These are phyloP conservation scores for Aspergillus ochraceus DNA, from an alignment of 2,329 filamentous ascomycete species.

Conservation along the genomic window DNA sequence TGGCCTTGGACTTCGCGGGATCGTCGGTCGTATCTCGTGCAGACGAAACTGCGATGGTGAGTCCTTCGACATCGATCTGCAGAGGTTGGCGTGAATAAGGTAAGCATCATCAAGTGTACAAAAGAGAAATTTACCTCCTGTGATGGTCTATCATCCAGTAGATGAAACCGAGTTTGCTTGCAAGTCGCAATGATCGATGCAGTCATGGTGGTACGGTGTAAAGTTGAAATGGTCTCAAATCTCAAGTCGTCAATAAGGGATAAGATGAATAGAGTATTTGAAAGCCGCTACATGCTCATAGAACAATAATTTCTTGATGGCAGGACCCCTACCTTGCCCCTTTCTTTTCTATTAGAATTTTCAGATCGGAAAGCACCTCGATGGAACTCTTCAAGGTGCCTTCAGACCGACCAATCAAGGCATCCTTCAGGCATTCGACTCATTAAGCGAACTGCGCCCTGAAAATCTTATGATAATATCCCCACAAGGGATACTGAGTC, in stretches of 20 bases:
- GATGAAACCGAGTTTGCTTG: slow-evolving; percentile 67
- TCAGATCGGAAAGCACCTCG: neutral
- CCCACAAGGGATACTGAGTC: slow-evolving; percentile 2
- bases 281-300: neutral
- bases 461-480: neutral
- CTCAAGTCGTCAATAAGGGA: neutral
- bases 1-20: slow-evolving; percentile 28
- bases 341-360: neutral
- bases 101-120: neutral
- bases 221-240: neutral
- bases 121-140: slow-evolving; percentile 47
- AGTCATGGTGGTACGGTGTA: slow-evolving; percentile 6
- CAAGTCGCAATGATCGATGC: slow-evolving; percentile 58
- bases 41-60: slow-evolving; percentile 65
- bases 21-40: slow-evolving; percentile 20
- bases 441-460: neutral
- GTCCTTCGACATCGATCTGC: slow-evolving; percentile 69
- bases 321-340: neutral
- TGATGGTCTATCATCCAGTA: slow-evolving; percentile 55
- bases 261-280: neutral
- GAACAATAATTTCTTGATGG: neutral
- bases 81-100: neutral
- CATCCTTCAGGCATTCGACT: neutral
- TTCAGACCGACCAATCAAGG: neutral
- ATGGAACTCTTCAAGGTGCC: neutral